phyloP scores from a whole-genome alignment of 352 stramenopile genomes.

The Pythium rishiriense region DNA sequence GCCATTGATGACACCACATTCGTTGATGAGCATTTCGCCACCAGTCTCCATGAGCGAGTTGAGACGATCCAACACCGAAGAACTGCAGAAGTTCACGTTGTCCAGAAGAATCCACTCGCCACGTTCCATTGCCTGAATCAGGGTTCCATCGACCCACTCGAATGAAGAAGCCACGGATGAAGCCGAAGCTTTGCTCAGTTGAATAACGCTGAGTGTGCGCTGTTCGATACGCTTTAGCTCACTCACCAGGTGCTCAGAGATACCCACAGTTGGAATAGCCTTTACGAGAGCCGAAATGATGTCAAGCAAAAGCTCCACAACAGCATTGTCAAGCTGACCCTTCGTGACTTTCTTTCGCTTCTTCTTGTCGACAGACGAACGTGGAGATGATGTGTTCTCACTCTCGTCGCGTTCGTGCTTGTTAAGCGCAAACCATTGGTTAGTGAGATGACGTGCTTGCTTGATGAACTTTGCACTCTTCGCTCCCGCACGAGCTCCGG shows the following conservation, averaged over 20 bases:
- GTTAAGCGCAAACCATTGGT: slow-evolving; percentile 30
- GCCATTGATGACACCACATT: slow-evolving; percentile 95
- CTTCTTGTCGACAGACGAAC: slow-evolving; percentile 18
- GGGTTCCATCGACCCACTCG: slow-evolving; percentile 97
- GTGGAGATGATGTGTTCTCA: slow-evolving; percentile 11
- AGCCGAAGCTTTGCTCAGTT: slow-evolving; percentile 63
- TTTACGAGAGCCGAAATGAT: slow-evolving; percentile 46
- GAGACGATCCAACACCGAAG: slow-evolving; percentile 98
- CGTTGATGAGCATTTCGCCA: slow-evolving; percentile 97
- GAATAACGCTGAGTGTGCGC: slow-evolving; percentile 33
- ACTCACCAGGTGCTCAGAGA: not conserved
- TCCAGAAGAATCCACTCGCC: slow-evolving; percentile 99
- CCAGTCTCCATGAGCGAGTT: slow-evolving; percentile 99
- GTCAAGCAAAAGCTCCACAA: slow-evolving; percentile 56
- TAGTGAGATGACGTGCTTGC: slow-evolving; percentile 31
- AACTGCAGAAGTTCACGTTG: slow-evolving; percentile 99
- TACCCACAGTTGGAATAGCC: slow-evolving; percentile 15
- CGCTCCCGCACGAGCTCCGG: slow-evolving; percentile 10
- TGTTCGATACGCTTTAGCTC: slow-evolving; percentile 14
- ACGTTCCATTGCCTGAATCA: slow-evolving; percentile 97
- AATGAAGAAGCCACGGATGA: slow-evolving; percentile 88
- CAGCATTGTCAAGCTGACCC: slow-evolving; percentile 58
- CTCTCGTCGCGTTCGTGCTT: slow-evolving; percentile 27
- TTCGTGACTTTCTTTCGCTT: slow-evolving; percentile 60
- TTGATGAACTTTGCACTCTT: slow-evolving; percentile 21